Conservation (phyloP, 2,329 filamentous ascomycete species). For the Gaeumannomyces tritici region DNA sequence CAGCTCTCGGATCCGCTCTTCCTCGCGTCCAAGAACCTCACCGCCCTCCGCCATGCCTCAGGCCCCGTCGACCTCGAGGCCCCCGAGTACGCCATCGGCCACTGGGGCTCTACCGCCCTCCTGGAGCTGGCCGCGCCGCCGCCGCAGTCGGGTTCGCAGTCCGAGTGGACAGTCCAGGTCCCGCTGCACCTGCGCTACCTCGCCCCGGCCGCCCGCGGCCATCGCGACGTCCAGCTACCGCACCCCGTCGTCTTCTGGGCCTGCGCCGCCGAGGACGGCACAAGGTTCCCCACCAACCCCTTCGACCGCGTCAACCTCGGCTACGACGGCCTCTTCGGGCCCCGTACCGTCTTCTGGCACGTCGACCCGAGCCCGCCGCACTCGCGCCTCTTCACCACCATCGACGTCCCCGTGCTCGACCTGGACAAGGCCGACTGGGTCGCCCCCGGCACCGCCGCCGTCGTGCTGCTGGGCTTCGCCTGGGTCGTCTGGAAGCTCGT, state of each 20-base stretch:
- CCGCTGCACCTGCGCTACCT: slow-evolving; percentile 84
- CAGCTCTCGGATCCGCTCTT: slow-evolving; percentile 71
- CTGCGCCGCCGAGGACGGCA: slow-evolving; percentile 56
- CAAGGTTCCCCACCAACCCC: slow-evolving; percentile 65
- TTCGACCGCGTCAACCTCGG: slow-evolving; percentile 82
- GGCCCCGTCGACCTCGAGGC: slow-evolving; percentile 84
- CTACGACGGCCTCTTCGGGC: slow-evolving; percentile 72
- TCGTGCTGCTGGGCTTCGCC: slow-evolving; percentile 54
- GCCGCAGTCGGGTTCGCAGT: slow-evolving; percentile 14
- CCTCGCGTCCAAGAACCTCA: slow-evolving; percentile 70
- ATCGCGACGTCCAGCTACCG: slow-evolving; percentile 51
- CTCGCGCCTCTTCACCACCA: slow-evolving; percentile 36
- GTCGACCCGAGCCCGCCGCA: slow-evolving; percentile 38
- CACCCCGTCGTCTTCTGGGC: slow-evolving; percentile 89
- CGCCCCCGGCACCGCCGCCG: slow-evolving; percentile 44
- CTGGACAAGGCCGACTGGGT: slow-evolving; percentile 39
- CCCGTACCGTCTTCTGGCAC: slow-evolving; percentile 77
- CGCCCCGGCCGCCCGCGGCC: slow-evolving; percentile 46
- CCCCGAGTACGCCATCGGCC: slow-evolving; percentile 65
- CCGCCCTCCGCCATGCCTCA: slow-evolving; percentile 55
- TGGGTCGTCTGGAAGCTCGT: slow-evolving; percentile 58
- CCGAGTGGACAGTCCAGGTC: slow-evolving; percentile 57
- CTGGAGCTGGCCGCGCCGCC: slow-evolving; percentile 56
- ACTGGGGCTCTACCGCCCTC: slow-evolving; percentile 74
- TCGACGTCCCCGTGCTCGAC: slow-evolving; percentile 59